Conservation (phyloP, 495 filamentous ascomycete species). For the Sporormia fimetaria region DNA sequence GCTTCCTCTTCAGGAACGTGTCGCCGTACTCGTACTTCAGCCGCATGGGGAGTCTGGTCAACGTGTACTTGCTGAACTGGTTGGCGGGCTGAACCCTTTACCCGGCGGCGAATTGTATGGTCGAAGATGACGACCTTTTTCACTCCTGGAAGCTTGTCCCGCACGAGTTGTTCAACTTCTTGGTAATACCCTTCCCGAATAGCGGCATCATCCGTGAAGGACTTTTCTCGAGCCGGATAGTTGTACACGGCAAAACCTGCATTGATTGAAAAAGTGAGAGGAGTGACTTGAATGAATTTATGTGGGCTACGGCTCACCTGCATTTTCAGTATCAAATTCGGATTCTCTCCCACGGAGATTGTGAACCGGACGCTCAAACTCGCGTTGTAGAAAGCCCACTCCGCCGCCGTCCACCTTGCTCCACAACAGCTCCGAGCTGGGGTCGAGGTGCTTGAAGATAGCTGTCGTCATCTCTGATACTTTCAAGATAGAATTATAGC, state of each 20-base stretch:
- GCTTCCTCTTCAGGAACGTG: conserved; percentile 44
- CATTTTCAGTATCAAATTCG: conserved; percentile 29
- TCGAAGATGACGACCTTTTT: conserved; percentile 35
- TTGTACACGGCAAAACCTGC: conserved; percentile 30
- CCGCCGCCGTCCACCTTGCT: conserved; percentile 32
- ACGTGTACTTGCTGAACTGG: conserved; percentile 35
- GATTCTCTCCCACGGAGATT: conserved; percentile 25
- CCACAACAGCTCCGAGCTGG: conserved; percentile 28
- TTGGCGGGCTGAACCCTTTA: conserved; percentile 29
- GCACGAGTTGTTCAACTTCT: conserved; percentile 29
- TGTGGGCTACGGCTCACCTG: too few species aligned
- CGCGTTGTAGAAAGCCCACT: conserved; percentile 21
- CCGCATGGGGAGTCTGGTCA: conserved; percentile 32
- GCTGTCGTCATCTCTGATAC: conserved; percentile 29
- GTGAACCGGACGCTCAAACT: conserved; percentile 23
- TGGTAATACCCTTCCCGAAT: conserved; percentile 29
- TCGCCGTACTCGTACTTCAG: conserved; percentile 28
- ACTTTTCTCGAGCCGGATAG: conserved; percentile 26
- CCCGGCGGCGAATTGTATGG: conserved; percentile 32
- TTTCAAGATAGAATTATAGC: too few species aligned
- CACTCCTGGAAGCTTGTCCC: conserved; percentile 21
- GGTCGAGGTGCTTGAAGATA: conserved; percentile 33
- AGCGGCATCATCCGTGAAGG: conserved; percentile 27
- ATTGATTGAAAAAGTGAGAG: too few species aligned
- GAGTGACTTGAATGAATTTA: too few species aligned